A percentile compares a stretch with the other conserved stretches of the same genome.
Evolutionary conservation across 2,329 filamentous ascomycete species (phyloP).

Genomic region (Niveomyces coronatus): DNA sequence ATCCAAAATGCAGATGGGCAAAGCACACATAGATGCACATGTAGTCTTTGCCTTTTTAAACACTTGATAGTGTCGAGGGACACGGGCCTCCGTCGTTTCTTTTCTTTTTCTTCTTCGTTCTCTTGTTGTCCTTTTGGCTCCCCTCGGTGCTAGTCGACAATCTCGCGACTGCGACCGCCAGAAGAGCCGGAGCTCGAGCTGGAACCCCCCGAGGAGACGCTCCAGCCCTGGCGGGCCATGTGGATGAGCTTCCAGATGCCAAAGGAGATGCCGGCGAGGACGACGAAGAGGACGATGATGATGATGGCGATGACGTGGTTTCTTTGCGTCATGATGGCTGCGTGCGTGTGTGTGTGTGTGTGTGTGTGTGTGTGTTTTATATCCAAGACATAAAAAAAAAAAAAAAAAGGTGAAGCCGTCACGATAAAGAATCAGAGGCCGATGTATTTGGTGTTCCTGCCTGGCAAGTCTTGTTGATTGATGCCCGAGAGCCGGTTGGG

Average conservation of each 20-base stretch:
- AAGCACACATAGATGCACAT: too few species aligned
- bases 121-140: too few species aligned
- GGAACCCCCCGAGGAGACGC: constrained; percentile 23
- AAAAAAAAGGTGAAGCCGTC: constrained; percentile 1
- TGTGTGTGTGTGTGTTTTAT: neutral
- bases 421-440: neutral
- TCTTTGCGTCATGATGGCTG: constrained; percentile 45
- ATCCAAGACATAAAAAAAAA: too few species aligned
- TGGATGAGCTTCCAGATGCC: constrained; percentile 53
- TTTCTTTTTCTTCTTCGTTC: too few species aligned
- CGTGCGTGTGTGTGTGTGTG: constrained; percentile 13
- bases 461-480: too few species aligned
- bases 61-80: too few species aligned
- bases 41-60: too few species aligned
- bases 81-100: too few species aligned
- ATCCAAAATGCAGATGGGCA: too few species aligned
- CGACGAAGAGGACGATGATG: constrained; percentile 54
- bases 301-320: constrained; percentile 61
- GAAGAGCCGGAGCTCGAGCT: constrained; percentile 21
- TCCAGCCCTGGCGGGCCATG: constrained; percentile 35
- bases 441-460: too few species aligned
- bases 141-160: constrained; percentile 16
- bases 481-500: too few species aligned
- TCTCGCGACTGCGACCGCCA: constrained; percentile 15
- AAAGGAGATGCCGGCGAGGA: constrained; percentile 50